Evolutionary conservation across 1,284 basidiomycete species (phyloP).

Genomic region (Tilletia setariae): DNA sequence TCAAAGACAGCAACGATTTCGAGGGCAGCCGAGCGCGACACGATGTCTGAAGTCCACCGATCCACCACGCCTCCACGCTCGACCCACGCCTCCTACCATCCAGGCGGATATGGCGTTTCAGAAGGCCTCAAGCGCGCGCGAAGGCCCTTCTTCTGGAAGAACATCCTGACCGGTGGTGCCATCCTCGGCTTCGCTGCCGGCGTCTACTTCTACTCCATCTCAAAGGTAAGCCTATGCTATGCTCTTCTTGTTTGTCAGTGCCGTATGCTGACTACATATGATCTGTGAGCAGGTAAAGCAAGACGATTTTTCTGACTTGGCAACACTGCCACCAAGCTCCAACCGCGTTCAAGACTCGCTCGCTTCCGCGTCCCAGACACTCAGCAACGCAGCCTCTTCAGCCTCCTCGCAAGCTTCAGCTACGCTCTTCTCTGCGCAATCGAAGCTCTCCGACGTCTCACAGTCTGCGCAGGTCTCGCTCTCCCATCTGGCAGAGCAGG

Average conservation of each 20-base stretch:
- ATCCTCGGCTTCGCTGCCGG: constrained; percentile 75
- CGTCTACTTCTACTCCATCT: constrained; percentile 86
- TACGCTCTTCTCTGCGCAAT: neutral
- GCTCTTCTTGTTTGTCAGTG: neutral
- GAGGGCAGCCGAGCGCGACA: neutral
- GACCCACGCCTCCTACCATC: constrained; percentile 40
- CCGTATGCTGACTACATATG: neutral
- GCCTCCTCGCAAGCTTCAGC: neutral
- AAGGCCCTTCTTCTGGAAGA: constrained; percentile 73
- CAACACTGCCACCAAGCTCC: constrained; percentile 23
- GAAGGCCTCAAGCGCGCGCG: constrained; percentile 72
- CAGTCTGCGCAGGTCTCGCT: neutral
- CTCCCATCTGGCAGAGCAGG: constrained; percentile 2
- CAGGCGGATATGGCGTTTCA: constrained; percentile 40
- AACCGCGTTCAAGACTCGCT: neutral
- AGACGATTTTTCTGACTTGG: constrained; percentile 46
- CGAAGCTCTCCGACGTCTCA: neutral
- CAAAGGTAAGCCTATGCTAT: constrained; percentile 29
- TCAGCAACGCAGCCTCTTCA: neutral
- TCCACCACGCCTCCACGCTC: constrained; percentile 18
- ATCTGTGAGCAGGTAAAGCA: constrained; percentile 34
- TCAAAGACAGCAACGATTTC: no score
- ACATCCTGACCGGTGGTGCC: constrained; percentile 71
- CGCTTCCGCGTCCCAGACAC: neutral
- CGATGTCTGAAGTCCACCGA: constrained; percentile 2